Conservation (phyloP, 2,329 filamentous ascomycete species). For the Colletotrichum simmondsii region DNA sequence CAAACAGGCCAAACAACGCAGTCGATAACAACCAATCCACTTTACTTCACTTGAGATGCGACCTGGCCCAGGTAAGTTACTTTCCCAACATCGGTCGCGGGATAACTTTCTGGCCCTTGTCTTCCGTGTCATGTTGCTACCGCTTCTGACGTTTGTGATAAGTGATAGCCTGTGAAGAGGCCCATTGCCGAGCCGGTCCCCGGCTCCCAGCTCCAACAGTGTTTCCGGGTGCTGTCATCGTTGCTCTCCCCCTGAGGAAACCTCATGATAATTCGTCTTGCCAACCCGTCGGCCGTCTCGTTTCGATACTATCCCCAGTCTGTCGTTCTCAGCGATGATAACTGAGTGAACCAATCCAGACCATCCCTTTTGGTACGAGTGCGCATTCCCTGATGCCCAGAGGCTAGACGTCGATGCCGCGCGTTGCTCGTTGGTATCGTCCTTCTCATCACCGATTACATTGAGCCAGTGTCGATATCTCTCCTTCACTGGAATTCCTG, state of each 20-base stretch:
- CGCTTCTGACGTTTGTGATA: background rate
- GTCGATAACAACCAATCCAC: background rate
- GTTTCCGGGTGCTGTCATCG: background rate
- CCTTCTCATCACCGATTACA: background rate
- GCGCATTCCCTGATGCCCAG: background rate
- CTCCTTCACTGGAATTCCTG: background rate
- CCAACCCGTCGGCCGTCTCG: slow-evolving; percentile 6
- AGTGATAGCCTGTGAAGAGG: background rate
- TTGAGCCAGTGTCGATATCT: background rate
- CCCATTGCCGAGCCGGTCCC: background rate
- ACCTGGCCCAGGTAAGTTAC: background rate
- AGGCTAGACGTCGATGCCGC: background rate
- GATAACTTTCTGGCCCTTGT: background rate
- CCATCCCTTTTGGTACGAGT: background rate
- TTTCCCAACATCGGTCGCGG: background rate
- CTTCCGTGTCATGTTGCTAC: background rate
- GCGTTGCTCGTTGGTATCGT: background rate
- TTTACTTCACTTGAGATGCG: background rate
- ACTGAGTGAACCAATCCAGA: background rate
- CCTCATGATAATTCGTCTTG: background rate
- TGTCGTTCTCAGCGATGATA: slow-evolving; percentile 2
- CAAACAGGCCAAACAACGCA: slow-evolving; percentile 41
- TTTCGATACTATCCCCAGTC: slow-evolving; percentile 1
- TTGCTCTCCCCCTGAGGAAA: background rate
- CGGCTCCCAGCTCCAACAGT: background rate